Evolutionary conservation across 1,284 basidiomycete species (phyloP).

Genomic region (Ceratobasidium sp.): DNA sequence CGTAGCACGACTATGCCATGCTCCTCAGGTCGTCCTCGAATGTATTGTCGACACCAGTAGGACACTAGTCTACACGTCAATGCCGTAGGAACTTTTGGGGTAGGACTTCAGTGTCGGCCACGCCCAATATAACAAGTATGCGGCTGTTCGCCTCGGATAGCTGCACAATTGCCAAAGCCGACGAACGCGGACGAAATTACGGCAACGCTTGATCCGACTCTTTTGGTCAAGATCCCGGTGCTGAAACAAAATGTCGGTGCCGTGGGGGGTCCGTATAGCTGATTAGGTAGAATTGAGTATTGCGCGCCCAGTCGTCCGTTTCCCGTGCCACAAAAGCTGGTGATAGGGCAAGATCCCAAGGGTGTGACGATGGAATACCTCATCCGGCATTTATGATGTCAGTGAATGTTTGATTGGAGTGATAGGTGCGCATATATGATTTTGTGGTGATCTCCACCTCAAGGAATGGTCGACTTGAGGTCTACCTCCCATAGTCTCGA

Average conservation of each 20-base stretch:
- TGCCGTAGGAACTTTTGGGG: not conserved
- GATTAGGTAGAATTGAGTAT: not conserved
- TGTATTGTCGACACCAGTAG: not conserved
- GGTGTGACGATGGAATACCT: not conserved
- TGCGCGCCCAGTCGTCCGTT: not conserved
- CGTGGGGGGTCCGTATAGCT: not conserved
- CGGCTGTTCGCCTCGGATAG: not conserved
- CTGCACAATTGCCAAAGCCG: not conserved
- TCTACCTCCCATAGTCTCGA: too few relatives aligned
- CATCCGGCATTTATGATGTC: not conserved
- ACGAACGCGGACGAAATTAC: not conserved
- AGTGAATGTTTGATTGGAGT: not conserved
- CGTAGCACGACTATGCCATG: too few relatives aligned
- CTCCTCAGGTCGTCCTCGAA: not conserved
- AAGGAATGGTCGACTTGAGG: too few relatives aligned
- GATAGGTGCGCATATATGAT: not conserved
- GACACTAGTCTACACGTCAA: not conserved
- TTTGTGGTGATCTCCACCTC: not conserved
- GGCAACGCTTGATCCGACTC: not conserved
- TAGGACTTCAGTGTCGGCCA: not conserved
- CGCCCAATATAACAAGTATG: not conserved
- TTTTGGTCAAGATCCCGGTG: not conserved
- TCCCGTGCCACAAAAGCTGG: slow-evolving; percentile 14
- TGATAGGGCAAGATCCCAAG: not conserved
- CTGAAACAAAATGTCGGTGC: not conserved